phyloP scores from a whole-genome alignment of 1,139 yeast species.

The Pneumocystis jirovecii region DNA sequence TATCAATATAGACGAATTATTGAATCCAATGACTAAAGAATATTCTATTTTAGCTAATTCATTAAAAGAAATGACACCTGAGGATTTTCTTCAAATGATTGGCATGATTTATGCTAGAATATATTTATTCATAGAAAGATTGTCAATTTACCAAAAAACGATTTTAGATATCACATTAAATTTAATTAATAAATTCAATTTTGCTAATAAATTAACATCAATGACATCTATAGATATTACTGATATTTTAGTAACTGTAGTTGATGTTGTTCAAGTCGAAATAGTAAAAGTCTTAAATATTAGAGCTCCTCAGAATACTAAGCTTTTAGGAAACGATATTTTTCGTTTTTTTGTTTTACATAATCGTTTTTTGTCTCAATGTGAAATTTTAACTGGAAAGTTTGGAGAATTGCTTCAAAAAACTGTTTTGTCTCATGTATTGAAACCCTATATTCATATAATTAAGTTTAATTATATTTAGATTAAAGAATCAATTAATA shows the following conservation, averaged over 20 bases:
- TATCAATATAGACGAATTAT: not conserved
- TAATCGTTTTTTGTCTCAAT: constrained; percentile 59
- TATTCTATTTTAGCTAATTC: constrained; percentile 34
- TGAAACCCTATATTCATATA: not conserved
- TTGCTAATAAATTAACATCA: not conserved
- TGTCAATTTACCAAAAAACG: constrained; percentile 65
- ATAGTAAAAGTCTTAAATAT: constrained; percentile 67
- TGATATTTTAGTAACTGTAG: constrained; percentile 44
- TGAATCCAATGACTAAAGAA: constrained; percentile 18
- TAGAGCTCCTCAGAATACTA: constrained; percentile 56
- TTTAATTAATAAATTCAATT: constrained; percentile 19
- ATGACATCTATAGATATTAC: constrained; percentile 13
- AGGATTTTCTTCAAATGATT: constrained; percentile 62
- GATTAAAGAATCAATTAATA: constrained; percentile 42
- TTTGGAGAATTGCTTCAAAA: constrained; percentile 46
- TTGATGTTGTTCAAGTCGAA: constrained; percentile 60
- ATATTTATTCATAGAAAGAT: constrained; percentile 57
- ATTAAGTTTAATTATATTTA: constrained; percentile 46
- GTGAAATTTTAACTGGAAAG: constrained; percentile 73
- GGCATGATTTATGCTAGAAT: constrained; percentile 45
- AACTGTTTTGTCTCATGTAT: not conserved
- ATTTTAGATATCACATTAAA: constrained; percentile 60
- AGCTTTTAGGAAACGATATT: constrained; percentile 35
- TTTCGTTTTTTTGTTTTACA: constrained; percentile 51
- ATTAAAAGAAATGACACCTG: constrained; percentile 50